A percentile compares a stretch with the other conserved stretches of the same genome.
phyloP scores from a whole-genome alignment of 2,329 filamentous ascomycete genomes.

The Mollisia scopiformis region DNA sequence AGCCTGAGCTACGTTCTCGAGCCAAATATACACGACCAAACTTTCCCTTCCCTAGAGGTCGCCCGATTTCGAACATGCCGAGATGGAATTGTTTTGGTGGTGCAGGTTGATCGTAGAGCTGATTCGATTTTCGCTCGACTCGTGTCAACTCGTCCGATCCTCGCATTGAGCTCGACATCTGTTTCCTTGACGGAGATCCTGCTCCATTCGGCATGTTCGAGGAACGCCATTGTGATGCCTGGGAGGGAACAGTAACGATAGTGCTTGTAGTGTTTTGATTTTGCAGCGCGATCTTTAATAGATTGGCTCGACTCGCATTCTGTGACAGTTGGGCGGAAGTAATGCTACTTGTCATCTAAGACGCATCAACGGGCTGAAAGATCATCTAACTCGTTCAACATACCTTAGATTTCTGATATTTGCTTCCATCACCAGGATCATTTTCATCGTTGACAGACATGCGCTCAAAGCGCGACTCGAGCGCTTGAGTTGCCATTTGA shows the following conservation, averaged over 20 bases:
- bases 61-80: constrained; percentile 77
- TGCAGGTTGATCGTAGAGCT: constrained; percentile 59
- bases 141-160: constrained; percentile 52
- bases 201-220: constrained; percentile 46
- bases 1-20: constrained; percentile 67
- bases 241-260: constrained; percentile 69
- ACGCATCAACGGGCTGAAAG: constrained; percentile 39
- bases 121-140: constrained; percentile 53
- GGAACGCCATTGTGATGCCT: constrained; percentile 58
- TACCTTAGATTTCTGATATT: constrained; percentile 81
- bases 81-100: constrained; percentile 69
- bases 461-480: constrained; percentile 89
- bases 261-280: constrained; percentile 72
- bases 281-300: constrained; percentile 85
- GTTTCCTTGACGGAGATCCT: constrained; percentile 56
- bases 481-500: constrained; percentile 71
- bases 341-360: constrained; percentile 33
- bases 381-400: constrained; percentile 12
- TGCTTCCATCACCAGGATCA: constrained; percentile 58
- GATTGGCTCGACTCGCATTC: constrained; percentile 71
- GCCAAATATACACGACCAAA: constrained; percentile 76
- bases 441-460: constrained; percentile 91
- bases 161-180: constrained; percentile 45
- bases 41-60: constrained; percentile 73
- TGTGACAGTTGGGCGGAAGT: constrained; percentile 44